Percentiles rank a stretch among this genome's conserved stretches.
phyloP scores from a whole-genome alignment of 2,329 filamentous ascomycete genomes.

The Colletotrichum lupini region DNA sequence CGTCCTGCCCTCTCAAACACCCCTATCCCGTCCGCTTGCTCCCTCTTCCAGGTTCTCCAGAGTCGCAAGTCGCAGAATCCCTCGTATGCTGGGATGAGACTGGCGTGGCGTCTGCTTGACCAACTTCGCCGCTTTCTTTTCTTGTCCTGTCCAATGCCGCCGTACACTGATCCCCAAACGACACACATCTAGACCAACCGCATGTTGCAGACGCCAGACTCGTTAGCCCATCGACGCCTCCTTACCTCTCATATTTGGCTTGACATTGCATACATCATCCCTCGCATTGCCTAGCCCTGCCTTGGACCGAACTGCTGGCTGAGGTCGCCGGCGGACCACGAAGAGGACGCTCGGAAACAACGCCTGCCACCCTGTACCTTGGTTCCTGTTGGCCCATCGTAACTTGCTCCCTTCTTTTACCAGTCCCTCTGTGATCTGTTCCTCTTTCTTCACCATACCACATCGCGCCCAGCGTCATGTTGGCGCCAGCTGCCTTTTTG shows the following conservation, averaged over 20 bases:
- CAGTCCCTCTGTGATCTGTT: neutral
- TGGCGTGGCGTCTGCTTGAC: conserved; percentile 29
- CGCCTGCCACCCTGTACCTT: neutral
- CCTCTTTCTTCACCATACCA: neutral
- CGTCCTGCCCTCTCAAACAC: neutral
- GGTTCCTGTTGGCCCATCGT: neutral
- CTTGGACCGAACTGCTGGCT: neutral
- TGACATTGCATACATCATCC: neutral
- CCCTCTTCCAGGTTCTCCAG: neutral
- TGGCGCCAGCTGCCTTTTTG: conserved; percentile 19
- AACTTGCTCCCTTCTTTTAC: neutral
- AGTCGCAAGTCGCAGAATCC: conserved; percentile 21
- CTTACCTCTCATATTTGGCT: neutral
- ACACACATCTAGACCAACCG: neutral
- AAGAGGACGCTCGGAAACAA: conserved; percentile 13
- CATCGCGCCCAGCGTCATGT: conserved; percentile 23
- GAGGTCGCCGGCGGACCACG: neutral
- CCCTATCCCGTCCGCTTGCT: neutral
- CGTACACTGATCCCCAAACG: neutral
- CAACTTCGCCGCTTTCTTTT: conserved; percentile 13
- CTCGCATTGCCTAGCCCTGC: neutral
- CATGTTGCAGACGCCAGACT: neutral
- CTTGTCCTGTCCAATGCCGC: conserved; percentile 14
- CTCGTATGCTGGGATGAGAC: conserved; percentile 13
- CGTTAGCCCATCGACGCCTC: neutral